Percentiles rank a stretch among this genome's conserved stretches.
Evolutionary conservation across 192 early-diverging fungal genomes (phyloP).

Genomic region (Radiomyces spectabilis): DNA sequence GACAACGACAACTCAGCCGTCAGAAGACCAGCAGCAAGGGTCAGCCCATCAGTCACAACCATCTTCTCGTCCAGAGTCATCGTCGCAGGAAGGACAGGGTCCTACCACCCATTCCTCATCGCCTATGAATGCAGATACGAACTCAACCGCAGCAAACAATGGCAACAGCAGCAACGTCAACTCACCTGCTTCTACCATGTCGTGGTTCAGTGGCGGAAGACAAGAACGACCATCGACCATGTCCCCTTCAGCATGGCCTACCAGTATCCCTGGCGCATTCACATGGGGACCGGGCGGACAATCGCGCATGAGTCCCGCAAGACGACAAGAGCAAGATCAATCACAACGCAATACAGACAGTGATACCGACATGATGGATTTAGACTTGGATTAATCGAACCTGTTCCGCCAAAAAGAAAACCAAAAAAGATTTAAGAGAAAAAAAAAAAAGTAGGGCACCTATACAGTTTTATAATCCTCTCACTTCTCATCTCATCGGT

Average conservation of each 20-base stretch:
- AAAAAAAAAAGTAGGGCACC: no score
- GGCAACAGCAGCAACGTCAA: not conserved
- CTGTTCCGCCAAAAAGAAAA: no score
- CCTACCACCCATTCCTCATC: no score
- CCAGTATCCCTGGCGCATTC: constrained; percentile 15
- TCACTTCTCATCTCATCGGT: no score
- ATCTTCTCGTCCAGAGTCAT: no score
- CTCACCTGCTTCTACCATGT: not conserved
- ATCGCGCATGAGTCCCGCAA: not conserved
- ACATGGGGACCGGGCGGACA: constrained; percentile 10
- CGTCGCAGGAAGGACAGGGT: no score
- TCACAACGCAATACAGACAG: not conserved
- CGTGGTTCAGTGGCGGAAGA: constrained; percentile 1
- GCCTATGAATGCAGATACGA: not conserved
- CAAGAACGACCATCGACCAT: not conserved
- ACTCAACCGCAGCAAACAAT: not conserved
- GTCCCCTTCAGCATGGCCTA: constrained; percentile 2
- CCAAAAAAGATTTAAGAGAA: no score
- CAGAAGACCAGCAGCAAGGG: not conserved
- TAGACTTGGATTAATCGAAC: constrained; percentile 7
- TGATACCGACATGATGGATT: not conserved
- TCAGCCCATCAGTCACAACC: not conserved
- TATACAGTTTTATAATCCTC: no score
- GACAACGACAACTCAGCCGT: not conserved
- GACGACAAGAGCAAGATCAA: not conserved